Evolutionary conservation across 495 filamentous ascomycete genomes (phyloP), one percentile per base, ranked within the genome.

Genomic region (Aspergillus ostianus): DNA sequence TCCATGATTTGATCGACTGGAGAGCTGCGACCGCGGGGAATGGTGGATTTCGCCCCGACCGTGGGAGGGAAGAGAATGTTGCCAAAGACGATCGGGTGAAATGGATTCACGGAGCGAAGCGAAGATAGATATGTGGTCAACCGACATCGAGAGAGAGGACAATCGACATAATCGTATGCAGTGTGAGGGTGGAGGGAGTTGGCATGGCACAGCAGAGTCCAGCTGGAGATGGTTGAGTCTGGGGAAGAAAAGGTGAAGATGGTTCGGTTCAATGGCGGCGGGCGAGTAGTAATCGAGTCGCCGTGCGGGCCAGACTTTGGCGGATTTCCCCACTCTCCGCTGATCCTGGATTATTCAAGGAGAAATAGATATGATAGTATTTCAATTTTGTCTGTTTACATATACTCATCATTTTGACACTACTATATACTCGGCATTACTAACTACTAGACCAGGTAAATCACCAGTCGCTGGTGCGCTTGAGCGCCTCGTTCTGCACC

Each of bases 401-500:
- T 9, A 13, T 10, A 51, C 21, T 6, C 49, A 51, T 32, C 26
- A 23, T 26, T 7, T 23, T 51, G 18, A 20, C 18, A 6, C n/a
- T 12, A 52, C 15, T 29, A 52, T 49, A 20, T 49, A 49, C 47
- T 20, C 5, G 47, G 18, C 4, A 48, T n/a, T 21, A 18, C 10
- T 8, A 48, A 48, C n/a, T 8, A 48, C 46, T 48, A 18, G 4
- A n/a, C 46, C 17, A 47, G 3, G 36, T 32, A 10, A 23, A 32
- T 62, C 71, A 80, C 77, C 75, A 78, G 64, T 83, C 79, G 36
- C 72, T 72, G 32, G 70, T 74, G 30, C 67, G 74, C 69, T 81
- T 83, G 51, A 83, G 57, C 21, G 73, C 71, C 70, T 84, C 75
- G 58, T 85, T 85, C 78, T 96, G 91, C 53, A 96, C 85, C 55